Base-by-base conservation (phyloP, 495 filamentous ascomycete species). In the Penicillium canariense region DNA sequence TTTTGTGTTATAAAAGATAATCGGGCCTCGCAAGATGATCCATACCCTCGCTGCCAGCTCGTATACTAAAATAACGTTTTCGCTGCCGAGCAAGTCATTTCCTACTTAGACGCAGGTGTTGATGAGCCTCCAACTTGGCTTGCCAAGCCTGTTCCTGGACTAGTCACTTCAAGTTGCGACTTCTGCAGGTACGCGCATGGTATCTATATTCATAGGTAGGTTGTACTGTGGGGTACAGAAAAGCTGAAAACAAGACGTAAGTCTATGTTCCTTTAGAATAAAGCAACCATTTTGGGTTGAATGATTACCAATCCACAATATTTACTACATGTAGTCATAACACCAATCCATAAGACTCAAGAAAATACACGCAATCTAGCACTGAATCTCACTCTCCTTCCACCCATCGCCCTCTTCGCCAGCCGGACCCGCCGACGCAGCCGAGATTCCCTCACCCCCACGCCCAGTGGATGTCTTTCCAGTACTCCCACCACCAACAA, bases 321-420 rank as follows among this genome's bases (percentile, higher is more conserved):
- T 53, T 15, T 42, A 45, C 47, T 45, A 45, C 38, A 28, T 55
- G 38, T 28, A 45, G 30, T 27, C 23, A 27, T 39, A 51, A 52
- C 17, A 56, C 44, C 54, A 28, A 12, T 20, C 25, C 7, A 34
- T 17, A 27, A 42, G 27, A 36, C 10, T 11, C 6, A 9, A 15
- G 17, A 10, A 36, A 51, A 42, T 15, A 32, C 36, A 36, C 17
- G 27, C 4, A 35, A 50, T 50, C 25, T 62, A 65, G 27, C 50
- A 70, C 57, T 81, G 72, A 56, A 82, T 75, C 68, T 83, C 75
- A 53, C 70, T 74, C 62, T 81, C 74, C 52, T 74, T 80, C 78
- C 78, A 81, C 18, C 73, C 75, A 61, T 72, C 71, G 14, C 63
- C 68, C 26, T 66, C 66, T 49, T 75, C 75, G 22, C 58, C 68